A percentile compares a stretch with the other conserved stretches of the same genome.
Evolutionary conservation across 2,329 filamentous ascomycete species (phyloP).

Genomic region (Alternaria rosae): DNA sequence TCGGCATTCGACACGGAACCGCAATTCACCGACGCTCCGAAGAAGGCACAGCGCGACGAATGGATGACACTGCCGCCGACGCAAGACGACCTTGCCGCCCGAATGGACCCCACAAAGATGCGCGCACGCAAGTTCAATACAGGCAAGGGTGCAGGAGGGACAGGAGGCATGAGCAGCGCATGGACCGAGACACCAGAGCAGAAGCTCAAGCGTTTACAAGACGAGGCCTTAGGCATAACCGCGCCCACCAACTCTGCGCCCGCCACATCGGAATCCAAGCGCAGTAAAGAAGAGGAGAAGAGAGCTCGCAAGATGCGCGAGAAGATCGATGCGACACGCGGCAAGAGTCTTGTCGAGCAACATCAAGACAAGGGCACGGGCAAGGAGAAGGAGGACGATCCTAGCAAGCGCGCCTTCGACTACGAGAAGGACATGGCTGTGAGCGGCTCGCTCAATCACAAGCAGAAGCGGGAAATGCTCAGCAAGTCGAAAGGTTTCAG

Average conservation of each 20-base stretch:
- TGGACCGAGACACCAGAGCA: conserved; percentile 95
- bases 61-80: conserved; percentile 62
- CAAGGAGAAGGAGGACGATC: conserved; percentile 82
- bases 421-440: conserved; percentile 91
- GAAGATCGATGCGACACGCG: conserved; percentile 58
- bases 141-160: conserved; percentile 64
- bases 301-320: conserved; percentile 62
- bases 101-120: conserved; percentile 84
- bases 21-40: conserved; percentile 37
- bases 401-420: conserved; percentile 87
- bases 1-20: conserved; percentile 47
- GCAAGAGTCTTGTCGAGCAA: conserved; percentile 57
- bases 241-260: conserved; percentile 47
- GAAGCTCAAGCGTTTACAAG: conserved; percentile 79
- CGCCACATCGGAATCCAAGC: conserved; percentile 37
- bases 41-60: conserved; percentile 74
- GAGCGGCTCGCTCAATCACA: conserved; percentile 72
- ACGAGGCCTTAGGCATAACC: conserved; percentile 80
- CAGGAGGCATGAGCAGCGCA: conserved; percentile 64
- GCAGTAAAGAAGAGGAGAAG: conserved; percentile 52
- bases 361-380: conserved; percentile 57
- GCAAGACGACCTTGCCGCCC: conserved; percentile 60
- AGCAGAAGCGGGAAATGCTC: conserved; percentile 79
- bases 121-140: conserved; percentile 84
- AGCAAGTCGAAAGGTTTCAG: conserved; percentile 82